phyloP scores from a whole-genome alignment of 768 basidiomycete species.

The Mycena leptocephala region DNA sequence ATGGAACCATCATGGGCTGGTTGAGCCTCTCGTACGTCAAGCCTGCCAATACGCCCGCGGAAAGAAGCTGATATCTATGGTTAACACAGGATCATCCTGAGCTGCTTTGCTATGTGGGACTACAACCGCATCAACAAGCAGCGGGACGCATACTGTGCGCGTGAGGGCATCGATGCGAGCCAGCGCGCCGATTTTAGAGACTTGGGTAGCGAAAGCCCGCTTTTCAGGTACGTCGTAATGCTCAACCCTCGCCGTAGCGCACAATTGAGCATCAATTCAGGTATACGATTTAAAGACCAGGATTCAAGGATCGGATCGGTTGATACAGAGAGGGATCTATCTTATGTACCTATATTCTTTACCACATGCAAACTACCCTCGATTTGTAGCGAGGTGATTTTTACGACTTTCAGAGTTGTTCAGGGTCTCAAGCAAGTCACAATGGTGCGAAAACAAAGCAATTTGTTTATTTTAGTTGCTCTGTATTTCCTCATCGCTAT shows the following conservation, averaged over 20 bases:
- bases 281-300: not conserved
- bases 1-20: conserved; percentile 33
- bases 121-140: conserved; percentile 58
- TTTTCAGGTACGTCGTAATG: conserved; percentile 53
- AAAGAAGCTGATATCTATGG: conserved; percentile 1
- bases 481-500: no score
- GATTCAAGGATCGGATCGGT: no score
- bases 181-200: conserved; percentile 54
- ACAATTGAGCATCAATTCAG: not conserved
- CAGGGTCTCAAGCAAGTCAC: no score
- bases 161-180: conserved; percentile 53
- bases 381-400: no score
- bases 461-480: no score
- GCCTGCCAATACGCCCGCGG: no score
- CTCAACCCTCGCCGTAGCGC: not conserved
- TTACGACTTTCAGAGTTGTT: no score
- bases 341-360: not conserved
- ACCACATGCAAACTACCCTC: no score
- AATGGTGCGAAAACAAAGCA: no score
- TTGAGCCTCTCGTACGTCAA: conserved; percentile 43
- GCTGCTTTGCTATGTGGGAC: conserved; percentile 58
- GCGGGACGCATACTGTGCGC: conserved; percentile 58
- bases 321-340: not conserved
- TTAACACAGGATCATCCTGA: conserved; percentile 47
- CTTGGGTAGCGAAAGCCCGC: conserved; percentile 63